Evolutionary conservation across 108 stramenopile species (phyloP).

Genomic region (Discostella pseudostelligera): DNA sequence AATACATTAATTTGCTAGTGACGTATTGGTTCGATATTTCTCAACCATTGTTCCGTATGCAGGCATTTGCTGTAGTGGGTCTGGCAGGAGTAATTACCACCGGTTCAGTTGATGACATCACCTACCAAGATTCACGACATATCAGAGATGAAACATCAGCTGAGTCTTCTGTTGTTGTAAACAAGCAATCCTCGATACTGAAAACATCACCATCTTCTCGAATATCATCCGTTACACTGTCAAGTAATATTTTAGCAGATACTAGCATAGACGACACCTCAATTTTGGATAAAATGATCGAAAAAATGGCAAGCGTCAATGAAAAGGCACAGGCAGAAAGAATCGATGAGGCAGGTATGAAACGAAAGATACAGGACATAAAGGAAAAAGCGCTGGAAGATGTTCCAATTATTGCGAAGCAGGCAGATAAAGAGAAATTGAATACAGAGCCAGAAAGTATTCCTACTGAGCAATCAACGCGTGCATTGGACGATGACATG

Average conservation of each 20-base stretch:
- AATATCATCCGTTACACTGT: neutral
- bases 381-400: slow-evolving; percentile 12
- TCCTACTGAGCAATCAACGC: neutral
- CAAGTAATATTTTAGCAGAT: too few species aligned
- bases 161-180: neutral
- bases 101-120: neutral
- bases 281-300: neutral
- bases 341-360: slow-evolving; percentile 7
- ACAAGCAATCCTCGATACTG: neutral
- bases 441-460: neutral
- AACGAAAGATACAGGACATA: neutral
- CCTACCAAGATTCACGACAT: neutral
- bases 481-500: too few species aligned
- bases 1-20: too few species aligned
- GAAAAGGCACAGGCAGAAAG: neutral
- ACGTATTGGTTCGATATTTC: too few species aligned
- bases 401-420: neutral
- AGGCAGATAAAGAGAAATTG: neutral
- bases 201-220: neutral
- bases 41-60: too few species aligned
- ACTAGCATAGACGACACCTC: too few species aligned
- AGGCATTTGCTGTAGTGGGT: too few species aligned
- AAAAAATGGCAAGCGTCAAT: neutral
- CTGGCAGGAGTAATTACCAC: neutral
- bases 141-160: neutral